Evolutionary conservation across 169 alveolate species (phyloP), one percentile per base, ranked within the genome.

Genomic region (Perkinsus chesapeaki): DNA sequence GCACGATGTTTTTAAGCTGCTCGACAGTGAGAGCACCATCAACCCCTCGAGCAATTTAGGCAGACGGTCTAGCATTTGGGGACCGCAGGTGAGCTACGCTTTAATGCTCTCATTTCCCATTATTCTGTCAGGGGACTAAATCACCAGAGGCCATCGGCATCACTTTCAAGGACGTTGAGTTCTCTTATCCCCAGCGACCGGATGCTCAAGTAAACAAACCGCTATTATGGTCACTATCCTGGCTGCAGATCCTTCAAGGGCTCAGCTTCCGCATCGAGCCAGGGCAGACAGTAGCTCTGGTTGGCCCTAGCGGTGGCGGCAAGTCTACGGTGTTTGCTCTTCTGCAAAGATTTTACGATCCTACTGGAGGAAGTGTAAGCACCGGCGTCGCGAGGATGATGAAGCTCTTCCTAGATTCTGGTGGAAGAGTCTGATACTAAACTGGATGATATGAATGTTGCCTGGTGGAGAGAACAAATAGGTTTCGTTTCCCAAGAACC

Each of bases 401-500:
- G 5, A 5, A 43, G 60, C 16, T 5, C 23, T 5, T 43, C 60
- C 16, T 16, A 43, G 60, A 43, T 43, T 9, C 60, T 43, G 16
- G 60, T 43, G 5, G 60, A 43, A 43, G 23, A 5, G 16, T 5
- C 60, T 16, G 23, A 43, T 9, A 16, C 60, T 43, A 91, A 91
- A 39, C 16, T 94, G 19, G 91, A 93, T 39, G 92, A 27, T 7
- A 0, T 92, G 91, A 94, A 94, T 91, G 39, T 96, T 37, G 91
- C 92, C 92, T 92, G 95, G 94, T 94, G 96, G 92, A 95, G 99
- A 93, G 82, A 93, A 12, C 92, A 93, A 34, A 95, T 97, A 3
- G 98, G 98, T 7, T 96, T 95, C 73, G 98, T 98, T 0, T 97
- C 97, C 37, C 95, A 94, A 34, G 95, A 94, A 39, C 95, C 95